Percentiles rank a stretch among this genome's conserved stretches.
These are phyloP conservation scores for Pythium monospermum DNA, from an alignment of 352 stramenopile genomes.

Conservation along the genomic window DNA sequence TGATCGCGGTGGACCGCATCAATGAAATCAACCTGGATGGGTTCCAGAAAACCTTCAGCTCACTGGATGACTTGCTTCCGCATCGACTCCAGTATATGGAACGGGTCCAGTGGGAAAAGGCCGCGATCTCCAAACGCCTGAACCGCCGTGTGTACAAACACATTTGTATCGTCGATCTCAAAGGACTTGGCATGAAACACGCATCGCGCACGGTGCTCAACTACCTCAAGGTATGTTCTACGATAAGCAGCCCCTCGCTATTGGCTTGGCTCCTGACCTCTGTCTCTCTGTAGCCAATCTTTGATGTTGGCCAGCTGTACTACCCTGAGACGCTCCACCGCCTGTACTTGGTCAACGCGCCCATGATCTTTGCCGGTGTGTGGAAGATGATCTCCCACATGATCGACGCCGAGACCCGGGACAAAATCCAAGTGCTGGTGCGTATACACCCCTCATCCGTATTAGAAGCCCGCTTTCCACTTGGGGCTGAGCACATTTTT, in stretches of 20 bases:
- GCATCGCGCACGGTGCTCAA: conserved; percentile 46
- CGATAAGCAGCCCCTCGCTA: not conserved
- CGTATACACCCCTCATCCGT: too few relatives aligned
- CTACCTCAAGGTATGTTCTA: conserved; percentile 51
- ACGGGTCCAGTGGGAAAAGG: conserved; percentile 74
- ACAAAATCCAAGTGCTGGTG: conserved; percentile 85
- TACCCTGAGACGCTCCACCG: conserved; percentile 79
- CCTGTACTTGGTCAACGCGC: conserved; percentile 77
- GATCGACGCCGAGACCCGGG: conserved; percentile 66
- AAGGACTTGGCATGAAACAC: conserved; percentile 66
- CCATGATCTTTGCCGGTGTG: conserved; percentile 76
- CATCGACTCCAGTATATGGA: conserved; percentile 78
- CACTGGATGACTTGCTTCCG: conserved; percentile 50
- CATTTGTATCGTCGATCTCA: conserved; percentile 77
- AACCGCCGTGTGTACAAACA: conserved; percentile 75
- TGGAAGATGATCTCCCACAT: conserved; percentile 75
- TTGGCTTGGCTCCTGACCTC: not conserved
- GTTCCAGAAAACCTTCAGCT: conserved; percentile 51
- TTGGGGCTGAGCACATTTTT: too few relatives aligned
- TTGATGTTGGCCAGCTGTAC: conserved; percentile 71
- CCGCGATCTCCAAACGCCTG: conserved; percentile 54
- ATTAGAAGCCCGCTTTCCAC: too few relatives aligned
- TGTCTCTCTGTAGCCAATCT: conserved; percentile 51
- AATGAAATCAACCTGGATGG: conserved; percentile 58
- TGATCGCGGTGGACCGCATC: conserved; percentile 65